phyloP scores from a whole-genome alignment of 2,329 filamentous ascomycete species.

The Colletotrichum lupini region DNA sequence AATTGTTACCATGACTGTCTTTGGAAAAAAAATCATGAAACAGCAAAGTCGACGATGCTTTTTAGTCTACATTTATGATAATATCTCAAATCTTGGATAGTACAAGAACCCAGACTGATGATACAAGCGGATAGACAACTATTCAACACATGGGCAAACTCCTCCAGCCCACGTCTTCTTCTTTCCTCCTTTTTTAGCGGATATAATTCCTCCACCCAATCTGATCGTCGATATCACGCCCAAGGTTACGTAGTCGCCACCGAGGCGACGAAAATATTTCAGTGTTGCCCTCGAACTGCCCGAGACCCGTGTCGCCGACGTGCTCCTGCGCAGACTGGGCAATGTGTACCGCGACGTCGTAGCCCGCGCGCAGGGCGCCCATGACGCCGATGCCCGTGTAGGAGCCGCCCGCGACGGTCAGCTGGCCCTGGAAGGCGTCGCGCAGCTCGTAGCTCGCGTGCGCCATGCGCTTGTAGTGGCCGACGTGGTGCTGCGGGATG shows the following conservation, averaged over 20 bases:
- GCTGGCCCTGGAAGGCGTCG: constrained; percentile 66
- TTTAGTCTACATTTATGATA: too few relatives aligned
- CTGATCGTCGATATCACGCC: constrained; percentile 20
- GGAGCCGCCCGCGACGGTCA: constrained; percentile 72
- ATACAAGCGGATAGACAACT: too few relatives aligned
- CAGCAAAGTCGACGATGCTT: too few relatives aligned
- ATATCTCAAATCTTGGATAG: too few relatives aligned
- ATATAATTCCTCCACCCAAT: constrained; percentile 9
- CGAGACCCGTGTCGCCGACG: constrained; percentile 48
- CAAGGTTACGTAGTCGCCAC: background rate
- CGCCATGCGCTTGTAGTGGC: constrained; percentile 74
- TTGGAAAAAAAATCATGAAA: too few relatives aligned
- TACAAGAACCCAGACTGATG: too few relatives aligned
- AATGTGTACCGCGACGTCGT: constrained; percentile 54
- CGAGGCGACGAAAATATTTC: too few relatives aligned
- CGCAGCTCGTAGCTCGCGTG: constrained; percentile 65
- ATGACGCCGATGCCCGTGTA: constrained; percentile 64
- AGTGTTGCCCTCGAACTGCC: constrained; percentile 38
- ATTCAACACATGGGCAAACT: too few relatives aligned
- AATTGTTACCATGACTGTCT: too few relatives aligned
- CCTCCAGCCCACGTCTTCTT: background rate
- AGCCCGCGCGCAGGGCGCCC: constrained; percentile 61
- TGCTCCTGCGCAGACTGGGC: constrained; percentile 38
- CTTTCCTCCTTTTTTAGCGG: background rate
- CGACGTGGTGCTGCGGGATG: constrained; percentile 90